A percentile compares a stretch with the other conserved stretches of the same genome.
phyloP scores from a whole-genome alignment of 2,329 filamentous ascomycete species.

The Delphinella strobiligena region DNA sequence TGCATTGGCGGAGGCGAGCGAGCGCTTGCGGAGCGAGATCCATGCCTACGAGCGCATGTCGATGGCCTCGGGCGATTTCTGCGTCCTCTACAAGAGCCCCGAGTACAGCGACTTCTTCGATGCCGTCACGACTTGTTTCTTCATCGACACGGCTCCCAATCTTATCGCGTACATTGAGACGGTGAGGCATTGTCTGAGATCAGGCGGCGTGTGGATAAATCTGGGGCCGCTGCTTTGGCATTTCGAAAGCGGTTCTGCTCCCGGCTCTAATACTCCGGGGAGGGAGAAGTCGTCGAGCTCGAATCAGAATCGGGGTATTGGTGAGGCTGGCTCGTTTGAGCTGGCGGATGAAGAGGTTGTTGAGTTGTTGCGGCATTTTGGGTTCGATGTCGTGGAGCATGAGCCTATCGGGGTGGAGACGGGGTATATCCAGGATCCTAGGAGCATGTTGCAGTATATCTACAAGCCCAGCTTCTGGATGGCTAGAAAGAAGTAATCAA shows the following conservation, averaged over 20 bases:
- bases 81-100: conserved; percentile 64
- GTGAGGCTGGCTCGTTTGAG: conserved; percentile 81
- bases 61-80: conserved; percentile 89
- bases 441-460: conserved; percentile 74
- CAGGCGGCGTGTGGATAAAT: conserved; percentile 76
- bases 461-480: conserved; percentile 80
- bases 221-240: conserved; percentile 90
- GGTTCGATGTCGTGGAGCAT: conserved; percentile 51
- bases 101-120: conserved; percentile 56
- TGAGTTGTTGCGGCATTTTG: conserved; percentile 57
- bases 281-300: conserved; percentile 28
- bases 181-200: conserved; percentile 62
- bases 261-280: conserved; percentile 21
- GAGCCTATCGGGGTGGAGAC: conserved; percentile 42
- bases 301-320: conserved; percentile 48
- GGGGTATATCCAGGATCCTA: conserved; percentile 76
- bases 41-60: conserved; percentile 57
- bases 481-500: conserved; percentile 55
- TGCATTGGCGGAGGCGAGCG: conserved; percentile 20
- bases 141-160: conserved; percentile 94
- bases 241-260: conserved; percentile 61
- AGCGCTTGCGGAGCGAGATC: conserved; percentile 13
- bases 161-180: conserved; percentile 80
- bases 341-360: conserved; percentile 82
- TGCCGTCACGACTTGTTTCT: conserved; percentile 82